These are phyloP conservation scores for Teratosphaeria viscida DNA, from an alignment of 2,329 filamentous ascomycete species.

Conservation along the genomic window DNA sequence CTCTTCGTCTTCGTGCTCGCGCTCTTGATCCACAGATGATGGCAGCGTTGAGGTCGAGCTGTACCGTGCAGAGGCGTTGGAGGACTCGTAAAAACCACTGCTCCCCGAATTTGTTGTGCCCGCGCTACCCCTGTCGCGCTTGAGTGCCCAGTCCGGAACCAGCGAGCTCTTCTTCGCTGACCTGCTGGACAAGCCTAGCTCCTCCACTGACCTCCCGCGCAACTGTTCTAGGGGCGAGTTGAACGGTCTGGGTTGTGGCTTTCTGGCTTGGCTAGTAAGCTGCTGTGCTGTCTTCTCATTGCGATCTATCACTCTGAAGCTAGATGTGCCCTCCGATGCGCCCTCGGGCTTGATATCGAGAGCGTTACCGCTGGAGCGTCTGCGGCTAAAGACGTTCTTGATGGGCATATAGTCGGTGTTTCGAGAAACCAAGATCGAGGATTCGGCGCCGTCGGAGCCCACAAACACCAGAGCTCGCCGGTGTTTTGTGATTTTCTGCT, in stretches of 20 bases:
- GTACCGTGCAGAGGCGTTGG: conserved; percentile 38
- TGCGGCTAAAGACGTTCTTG: conserved; percentile 40
- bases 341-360: conserved; percentile 29
- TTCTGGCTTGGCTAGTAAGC: conserved; percentile 4
- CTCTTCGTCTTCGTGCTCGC: conserved; percentile 25
- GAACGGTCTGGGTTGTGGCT: conserved; percentile 20
- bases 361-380: conserved; percentile 46
- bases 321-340: conserved; percentile 21
- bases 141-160: conserved; percentile 20
- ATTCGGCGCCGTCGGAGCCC: neutral
- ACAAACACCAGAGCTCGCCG: neutral
- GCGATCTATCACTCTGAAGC: conserved; percentile 47
- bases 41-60: conserved; percentile 47
- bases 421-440: neutral
- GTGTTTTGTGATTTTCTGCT: neutral
- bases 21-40: conserved; percentile 41
- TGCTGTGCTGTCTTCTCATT: conserved; percentile 30
- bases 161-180: neutral
- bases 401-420: conserved; percentile 39
- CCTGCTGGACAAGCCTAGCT: conserved; percentile 13
- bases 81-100: conserved; percentile 32
- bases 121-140: conserved; percentile 35
- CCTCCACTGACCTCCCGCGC: conserved; percentile 24
- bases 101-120: conserved; percentile 39
- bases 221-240: conserved; percentile 25